phyloP scores from a whole-genome alignment of 176 grass and related monocot species.

The Phragmites australis region DNA sequence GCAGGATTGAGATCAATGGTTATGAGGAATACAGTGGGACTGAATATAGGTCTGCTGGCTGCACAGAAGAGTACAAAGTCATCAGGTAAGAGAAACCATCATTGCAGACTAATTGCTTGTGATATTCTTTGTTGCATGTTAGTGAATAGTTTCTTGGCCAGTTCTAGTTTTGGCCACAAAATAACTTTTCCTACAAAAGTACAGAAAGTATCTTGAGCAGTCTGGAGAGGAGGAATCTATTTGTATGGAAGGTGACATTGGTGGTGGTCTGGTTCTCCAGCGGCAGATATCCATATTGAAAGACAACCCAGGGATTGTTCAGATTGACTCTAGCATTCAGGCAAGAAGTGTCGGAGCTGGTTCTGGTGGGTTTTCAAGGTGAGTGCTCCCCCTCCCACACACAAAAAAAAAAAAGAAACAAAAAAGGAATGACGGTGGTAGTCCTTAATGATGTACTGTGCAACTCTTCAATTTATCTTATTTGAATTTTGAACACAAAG shows the following conservation, averaged over 20 bases:
- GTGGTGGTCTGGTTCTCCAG: slow-evolving; percentile 76
- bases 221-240: slow-evolving; percentile 79
- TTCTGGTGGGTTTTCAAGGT: slow-evolving; percentile 97
- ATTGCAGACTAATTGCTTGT: background rate
- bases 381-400: background rate
- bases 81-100: slow-evolving; percentile 45
- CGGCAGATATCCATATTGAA: slow-evolving; percentile 79
- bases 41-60: slow-evolving; percentile 94
- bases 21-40: slow-evolving; percentile 94
- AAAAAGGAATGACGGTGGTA: background rate
- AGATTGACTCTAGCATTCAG: slow-evolving; percentile 81
- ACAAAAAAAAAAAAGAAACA: too few species aligned
- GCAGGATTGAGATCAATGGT: slow-evolving; percentile 83
- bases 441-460: background rate
- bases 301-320: slow-evolving; percentile 58
- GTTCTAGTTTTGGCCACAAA: slow-evolving; percentile 12
- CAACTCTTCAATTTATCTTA: background rate
- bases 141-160: background rate
- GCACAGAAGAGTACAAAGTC: slow-evolving; percentile 83
- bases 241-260: slow-evolving; percentile 94
- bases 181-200: slow-evolving; percentile 29
- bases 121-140: background rate
- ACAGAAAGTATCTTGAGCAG: slow-evolving; percentile 72
- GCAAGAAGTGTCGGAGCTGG: slow-evolving; percentile 84
- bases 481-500: background rate